Percentiles rank a stretch among this genome's conserved stretches.
phyloP scores from a whole-genome alignment of 805 yeast genomes.

The Blastobotrys terrestris region DNA sequence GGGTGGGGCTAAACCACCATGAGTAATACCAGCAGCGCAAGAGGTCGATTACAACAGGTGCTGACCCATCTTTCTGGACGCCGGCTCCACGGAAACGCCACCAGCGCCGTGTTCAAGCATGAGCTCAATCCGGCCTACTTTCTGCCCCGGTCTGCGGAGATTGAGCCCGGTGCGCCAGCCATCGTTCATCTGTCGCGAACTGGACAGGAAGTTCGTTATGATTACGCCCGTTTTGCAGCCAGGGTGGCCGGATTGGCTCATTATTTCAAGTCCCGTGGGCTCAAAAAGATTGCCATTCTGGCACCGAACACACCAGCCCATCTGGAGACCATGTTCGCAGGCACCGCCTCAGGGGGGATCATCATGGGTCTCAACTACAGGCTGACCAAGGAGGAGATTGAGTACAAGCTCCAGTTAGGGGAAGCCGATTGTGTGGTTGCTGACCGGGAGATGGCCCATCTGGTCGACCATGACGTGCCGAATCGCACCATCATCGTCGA shows the following conservation, averaged over 20 bases:
- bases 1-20: too few relatives aligned
- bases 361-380: constrained; percentile 32
- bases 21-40: not conserved
- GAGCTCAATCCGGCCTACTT: constrained; percentile 32
- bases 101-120: constrained; percentile 17
- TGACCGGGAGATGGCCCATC: constrained; percentile 24
- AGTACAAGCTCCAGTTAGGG: constrained; percentile 26
- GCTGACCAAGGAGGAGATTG: constrained; percentile 27
- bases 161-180: constrained; percentile 32
- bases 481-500: constrained; percentile 16
- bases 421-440: constrained; percentile 26
- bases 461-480: constrained; percentile 15
- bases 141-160: constrained; percentile 30
- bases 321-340: constrained; percentile 31
- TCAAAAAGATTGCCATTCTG: constrained; percentile 27
- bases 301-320: constrained; percentile 34
- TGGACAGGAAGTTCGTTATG: constrained; percentile 16
- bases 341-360: constrained; percentile 30
- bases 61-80: not conserved
- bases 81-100: constrained; percentile 3
- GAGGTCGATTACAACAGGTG: not conserved
- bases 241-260: constrained; percentile 28
- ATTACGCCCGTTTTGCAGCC: constrained; percentile 26
- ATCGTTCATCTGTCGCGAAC: constrained; percentile 26
- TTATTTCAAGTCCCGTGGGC: constrained; percentile 22